Base-by-base conservation (phyloP, 2,329 filamentous ascomycete genomes). In the Fusarium brachygibbosum region DNA sequence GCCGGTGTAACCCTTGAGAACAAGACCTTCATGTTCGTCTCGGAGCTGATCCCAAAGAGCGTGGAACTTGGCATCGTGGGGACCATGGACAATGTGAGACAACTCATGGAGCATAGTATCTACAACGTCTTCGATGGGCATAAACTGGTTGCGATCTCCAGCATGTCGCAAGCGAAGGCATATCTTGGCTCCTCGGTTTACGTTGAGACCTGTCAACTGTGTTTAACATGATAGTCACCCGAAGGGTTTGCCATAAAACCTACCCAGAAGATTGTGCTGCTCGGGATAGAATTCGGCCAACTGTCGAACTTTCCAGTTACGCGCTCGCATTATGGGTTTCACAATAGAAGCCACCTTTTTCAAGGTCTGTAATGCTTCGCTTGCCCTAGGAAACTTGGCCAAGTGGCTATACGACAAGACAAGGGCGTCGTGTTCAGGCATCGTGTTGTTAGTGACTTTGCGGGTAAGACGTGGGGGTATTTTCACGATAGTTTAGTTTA, bases 101-200 rank as follows among this genome's bases (percentile, higher is more conserved):
- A 98, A 87, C 83, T 98, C 95, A 77, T 98, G 95, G 21, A 98
- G 88, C 89, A 98, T 92, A 0, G 95, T 98, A 78, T 98, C 94
- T 42, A 93, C 85, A 10, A 97, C 86, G 69, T 92, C 84, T 75
- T 98, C 93, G 59, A 94, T 81, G 2, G 92, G 90, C 21, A 97
- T 79, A 75, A 98, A 98, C 72, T 93, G 90, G 38, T 83, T 88
- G 12, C 87, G 85, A 76, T 97, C 93, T 72, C 87, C 84, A 8
- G 92, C 84, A 78, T 96, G 91, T 58, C 95, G 90, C 61, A 98
- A 82, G 42, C 95, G 89, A 23, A 98, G 83, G 68, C 93, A 91
- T 69, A 98, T 97, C 76, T 90, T 91, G 75, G 90, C 85, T 7
- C 93, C 94, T 19, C 81, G 80, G 75, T 95, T 92, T 72, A 91